Evolutionary conservation across 345 rosid species (phyloP), one percentile per base, ranked within the genome.

Genomic region (Punica granatum): DNA sequence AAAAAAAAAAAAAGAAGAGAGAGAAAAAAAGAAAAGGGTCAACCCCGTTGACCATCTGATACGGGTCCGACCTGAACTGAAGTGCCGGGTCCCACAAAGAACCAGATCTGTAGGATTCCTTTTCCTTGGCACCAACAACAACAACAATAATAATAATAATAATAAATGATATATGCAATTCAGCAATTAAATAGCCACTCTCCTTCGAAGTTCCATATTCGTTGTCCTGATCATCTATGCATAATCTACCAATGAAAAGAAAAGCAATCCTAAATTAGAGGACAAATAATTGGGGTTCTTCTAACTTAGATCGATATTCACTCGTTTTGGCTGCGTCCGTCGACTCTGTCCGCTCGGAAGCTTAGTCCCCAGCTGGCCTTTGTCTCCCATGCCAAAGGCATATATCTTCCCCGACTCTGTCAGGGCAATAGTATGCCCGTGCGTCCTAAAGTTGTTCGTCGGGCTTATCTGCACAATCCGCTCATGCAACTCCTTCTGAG

Each of bases 321-420:
- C 92, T 65, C 70, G 72, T 58, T 86, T 92, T 0, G 96, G 98
- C 53, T 81, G 83, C 7, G 75, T 89, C 79, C 93, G 77, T 76
- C 89, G 92, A 1, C 81, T 73, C 72, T 85, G 81, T 79, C 76
- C 77, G 68, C 83, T 82, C 2, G 74, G 80, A 3, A 86, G 89
- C 73, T 85, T 82, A 53, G 79, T 73, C 32, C 97, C 96, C 5
- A 94, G 95, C 83, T 94, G 95, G 64, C 99, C 99, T 61, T 79
- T 88, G 78, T 89, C 95, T n/a, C 97, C 99, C 0, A 90, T 85
- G 1, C 99, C 97, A 39, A 94, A 89, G 0, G 97, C 89, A 7
- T 79, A 89, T 1, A 94, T 78, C 71, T 82, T 86, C 51, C 97
- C 99, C 0, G 95, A 85, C 78, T 91, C 95, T 0, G 92, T 85